A percentile compares a stretch with the other conserved stretches of the same genome.
Evolutionary conservation across 768 basidiomycete species (phyloP).

Genomic region (Boletus edulis): DNA sequence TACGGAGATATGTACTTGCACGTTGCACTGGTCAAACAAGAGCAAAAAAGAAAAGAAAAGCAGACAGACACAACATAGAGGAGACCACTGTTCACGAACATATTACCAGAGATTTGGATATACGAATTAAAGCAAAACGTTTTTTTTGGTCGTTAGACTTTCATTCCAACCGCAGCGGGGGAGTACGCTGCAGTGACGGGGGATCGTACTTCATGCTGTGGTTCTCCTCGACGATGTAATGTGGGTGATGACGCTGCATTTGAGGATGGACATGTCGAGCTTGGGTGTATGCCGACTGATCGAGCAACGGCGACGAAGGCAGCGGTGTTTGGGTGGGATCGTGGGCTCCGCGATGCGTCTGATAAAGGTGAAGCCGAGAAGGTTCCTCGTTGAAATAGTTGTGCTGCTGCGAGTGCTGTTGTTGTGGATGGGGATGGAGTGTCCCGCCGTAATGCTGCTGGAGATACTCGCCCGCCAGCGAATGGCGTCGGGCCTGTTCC

Average conservation of each 20-base stretch:
- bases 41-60: not conserved
- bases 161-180: constrained; percentile 50
- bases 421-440: constrained; percentile 28
- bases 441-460: constrained; percentile 37
- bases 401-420: constrained; percentile 28
- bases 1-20: constrained; percentile 11
- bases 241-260: constrained; percentile 33
- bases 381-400: constrained; percentile 29
- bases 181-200: constrained; percentile 42
- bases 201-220: constrained; percentile 44
- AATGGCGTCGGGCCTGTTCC: constrained; percentile 32
- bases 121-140: constrained; percentile 13
- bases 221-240: constrained; percentile 34
- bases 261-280: constrained; percentile 35
- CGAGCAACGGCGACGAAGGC: constrained; percentile 34
- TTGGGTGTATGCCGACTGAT: constrained; percentile 29
- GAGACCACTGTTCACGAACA: constrained; percentile 24
- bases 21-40: constrained; percentile 5
- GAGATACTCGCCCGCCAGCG: constrained; percentile 38
- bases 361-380: constrained; percentile 34
- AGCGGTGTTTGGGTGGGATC: constrained; percentile 22
- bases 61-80: not conserved
- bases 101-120: constrained; percentile 28
- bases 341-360: constrained; percentile 36
- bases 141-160: constrained; percentile 28